Conservation (phyloP, 306 rosid genomes). For the Fragaria ananassa region DNA sequence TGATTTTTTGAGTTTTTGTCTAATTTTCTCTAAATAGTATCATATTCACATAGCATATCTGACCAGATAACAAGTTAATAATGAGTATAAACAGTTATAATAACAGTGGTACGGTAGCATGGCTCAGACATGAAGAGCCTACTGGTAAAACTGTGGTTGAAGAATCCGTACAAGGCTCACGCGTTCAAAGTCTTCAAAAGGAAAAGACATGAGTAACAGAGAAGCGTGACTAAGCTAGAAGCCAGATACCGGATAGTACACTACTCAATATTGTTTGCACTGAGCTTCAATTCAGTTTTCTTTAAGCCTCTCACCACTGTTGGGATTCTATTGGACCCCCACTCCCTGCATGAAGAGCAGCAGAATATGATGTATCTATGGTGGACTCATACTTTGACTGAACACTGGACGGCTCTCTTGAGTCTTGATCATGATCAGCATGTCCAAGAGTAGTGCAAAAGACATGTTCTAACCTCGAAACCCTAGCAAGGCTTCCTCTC, state of each 20-base stretch:
- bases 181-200: background rate
- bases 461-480: background rate
- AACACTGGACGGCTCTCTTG: background rate
- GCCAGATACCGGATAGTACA: background rate
- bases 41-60: no score
- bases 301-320: background rate
- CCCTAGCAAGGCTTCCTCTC: background rate
- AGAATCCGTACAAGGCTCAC: background rate
- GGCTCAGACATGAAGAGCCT: background rate
- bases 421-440: background rate
- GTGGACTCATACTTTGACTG: conserved; percentile 3
- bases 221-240: background rate
- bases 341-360: conserved; percentile 3
- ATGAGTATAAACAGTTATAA: no score
- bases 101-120: background rate
- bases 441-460: no score
- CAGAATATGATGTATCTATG: background rate
- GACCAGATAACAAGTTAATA: no score
- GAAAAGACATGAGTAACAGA: background rate
- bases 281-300: background rate
- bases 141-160: background rate
- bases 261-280: background rate
- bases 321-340: background rate
- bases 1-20: no score
- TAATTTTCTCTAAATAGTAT: no score